phyloP scores from a whole-genome alignment of 148 eudicot genomes.

The Chenopodium quinoa region DNA sequence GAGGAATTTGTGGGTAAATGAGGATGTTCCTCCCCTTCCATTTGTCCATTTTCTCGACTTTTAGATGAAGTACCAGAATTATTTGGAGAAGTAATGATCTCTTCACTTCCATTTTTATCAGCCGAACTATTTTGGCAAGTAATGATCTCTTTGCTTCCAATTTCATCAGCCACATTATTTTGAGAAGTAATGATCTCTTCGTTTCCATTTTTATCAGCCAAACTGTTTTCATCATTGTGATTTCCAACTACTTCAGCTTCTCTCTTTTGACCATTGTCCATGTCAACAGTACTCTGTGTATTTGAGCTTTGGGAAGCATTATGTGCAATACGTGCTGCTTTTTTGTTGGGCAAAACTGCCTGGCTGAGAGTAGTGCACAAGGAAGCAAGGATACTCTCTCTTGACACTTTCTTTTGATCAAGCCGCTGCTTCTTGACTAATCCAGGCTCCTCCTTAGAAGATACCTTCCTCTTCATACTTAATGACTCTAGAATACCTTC shows the following conservation, averaged over 20 bases:
- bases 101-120: slow-evolving; percentile 23
- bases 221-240: slow-evolving; percentile 28
- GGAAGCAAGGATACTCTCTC: slow-evolving; percentile 66
- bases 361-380: slow-evolving; percentile 74
- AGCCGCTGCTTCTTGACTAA: slow-evolving; percentile 53
- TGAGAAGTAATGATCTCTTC: slow-evolving; percentile 32
- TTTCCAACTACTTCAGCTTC: slow-evolving; percentile 33
- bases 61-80: slow-evolving; percentile 30
- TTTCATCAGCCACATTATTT: slow-evolving; percentile 18
- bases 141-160: too few relatives aligned
- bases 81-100: slow-evolving; percentile 33
- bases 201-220: slow-evolving; percentile 21
- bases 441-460: slow-evolving; percentile 55
- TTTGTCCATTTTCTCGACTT: slow-evolving; percentile 39
- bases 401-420: slow-evolving; percentile 48
- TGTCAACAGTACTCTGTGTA: slow-evolving; percentile 34
- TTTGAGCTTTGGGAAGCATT: slow-evolving; percentile 30
- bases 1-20: slow-evolving; percentile 48
- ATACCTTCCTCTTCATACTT: slow-evolving; percentile 58
- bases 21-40: slow-evolving; percentile 43
- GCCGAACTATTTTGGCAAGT: too few relatives aligned
- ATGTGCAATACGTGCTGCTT: slow-evolving; percentile 30
- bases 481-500: slow-evolving; percentile 54
- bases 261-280: slow-evolving; percentile 33
- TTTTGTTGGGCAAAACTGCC: slow-evolving; percentile 65